Evolutionary conservation across 2,329 filamentous ascomycete genomes (phyloP).

Genomic region (Cylindrodendrum hubeiense): DNA sequence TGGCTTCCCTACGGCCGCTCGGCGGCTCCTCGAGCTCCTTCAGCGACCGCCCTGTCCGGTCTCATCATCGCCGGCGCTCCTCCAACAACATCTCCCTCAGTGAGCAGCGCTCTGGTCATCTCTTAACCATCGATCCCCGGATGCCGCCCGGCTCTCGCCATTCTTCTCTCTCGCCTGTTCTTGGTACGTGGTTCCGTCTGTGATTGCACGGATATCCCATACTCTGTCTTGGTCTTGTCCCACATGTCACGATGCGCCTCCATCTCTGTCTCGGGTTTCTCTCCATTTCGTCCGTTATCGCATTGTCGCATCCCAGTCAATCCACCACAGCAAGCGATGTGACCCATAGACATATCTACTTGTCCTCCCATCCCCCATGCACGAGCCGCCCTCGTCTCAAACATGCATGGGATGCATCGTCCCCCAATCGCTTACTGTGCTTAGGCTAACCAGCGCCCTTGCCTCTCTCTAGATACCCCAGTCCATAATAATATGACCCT

Average conservation of each 20-base stretch:
- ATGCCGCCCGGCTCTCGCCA: slow-evolving; percentile 43
- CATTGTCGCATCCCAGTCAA: slow-evolving; percentile 14
- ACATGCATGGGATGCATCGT: slow-evolving; percentile 27
- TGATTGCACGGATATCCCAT: slow-evolving; percentile 38
- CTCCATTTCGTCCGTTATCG: slow-evolving; percentile 14
- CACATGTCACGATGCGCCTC: slow-evolving; percentile 20
- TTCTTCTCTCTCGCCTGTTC: slow-evolving; percentile 63
- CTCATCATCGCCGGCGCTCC: slow-evolving; percentile 65
- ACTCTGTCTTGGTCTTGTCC: slow-evolving; percentile 24
- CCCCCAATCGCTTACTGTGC: slow-evolving; percentile 28
- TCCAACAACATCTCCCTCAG: slow-evolving; percentile 53
- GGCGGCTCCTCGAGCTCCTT: slow-evolving; percentile 68
- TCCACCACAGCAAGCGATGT: slow-evolving; percentile 17
- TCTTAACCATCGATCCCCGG: slow-evolving; percentile 48
- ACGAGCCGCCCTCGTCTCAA: slow-evolving; percentile 13
- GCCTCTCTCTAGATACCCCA: slow-evolving; percentile 62
- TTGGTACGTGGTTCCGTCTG: slow-evolving; percentile 59
- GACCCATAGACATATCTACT: slow-evolving; percentile 1
- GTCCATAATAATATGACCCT: slow-evolving; percentile 78
- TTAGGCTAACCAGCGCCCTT: slow-evolving; percentile 44
- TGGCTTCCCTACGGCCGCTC: slow-evolving; percentile 64
- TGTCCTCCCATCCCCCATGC: slow-evolving; percentile 16
- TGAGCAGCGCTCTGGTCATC: slow-evolving; percentile 47
- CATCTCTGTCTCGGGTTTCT: slow-evolving; percentile 21
- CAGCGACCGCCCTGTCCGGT: slow-evolving; percentile 60